phyloP scores from a whole-genome alignment of 2,329 filamentous ascomycete genomes.

The Cryoendolithus antarcticus region DNA sequence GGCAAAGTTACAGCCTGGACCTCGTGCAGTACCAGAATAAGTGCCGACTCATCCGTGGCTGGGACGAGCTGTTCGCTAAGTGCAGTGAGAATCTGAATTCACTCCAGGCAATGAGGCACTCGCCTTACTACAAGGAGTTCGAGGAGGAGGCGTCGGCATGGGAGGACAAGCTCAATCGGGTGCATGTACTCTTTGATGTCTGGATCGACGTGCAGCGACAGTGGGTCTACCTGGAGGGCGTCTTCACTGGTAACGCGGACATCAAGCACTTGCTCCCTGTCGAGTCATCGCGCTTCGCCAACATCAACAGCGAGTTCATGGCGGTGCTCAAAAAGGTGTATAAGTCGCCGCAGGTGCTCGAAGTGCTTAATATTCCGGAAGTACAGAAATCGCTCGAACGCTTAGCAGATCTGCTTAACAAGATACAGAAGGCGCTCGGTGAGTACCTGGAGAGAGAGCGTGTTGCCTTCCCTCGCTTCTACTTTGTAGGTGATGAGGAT shows the following conservation, averaged over 20 bases:
- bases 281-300: constrained; percentile 92
- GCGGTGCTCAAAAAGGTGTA: constrained; percentile 99
- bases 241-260: constrained; percentile 96
- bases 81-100: constrained; percentile 98
- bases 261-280: constrained; percentile 97
- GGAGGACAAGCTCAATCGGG: constrained; percentile 96
- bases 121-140: constrained; percentile 98
- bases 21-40: constrained; percentile 97
- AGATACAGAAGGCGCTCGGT: constrained; percentile 96
- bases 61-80: constrained; percentile 96
- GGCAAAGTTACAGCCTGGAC: constrained; percentile 89
- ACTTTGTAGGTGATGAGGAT: constrained; percentile 98
- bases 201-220: constrained; percentile 99
- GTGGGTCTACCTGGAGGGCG: constrained; percentile 98
- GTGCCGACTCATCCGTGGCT: constrained; percentile 89
- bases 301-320: constrained; percentile 98
- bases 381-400: constrained; percentile 93
- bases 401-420: constrained; percentile 91
- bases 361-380: constrained; percentile 89
- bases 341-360: constrained; percentile 87
- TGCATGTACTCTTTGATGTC: constrained; percentile 95
- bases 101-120: constrained; percentile 96
- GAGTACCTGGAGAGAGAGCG: constrained; percentile 97
- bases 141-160: constrained; percentile 92
- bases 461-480: constrained; percentile 95